These are phyloP conservation scores for Mucor ambiguus DNA, from an alignment of 371 early-diverging fungal genomes.

Conservation along the genomic window DNA sequence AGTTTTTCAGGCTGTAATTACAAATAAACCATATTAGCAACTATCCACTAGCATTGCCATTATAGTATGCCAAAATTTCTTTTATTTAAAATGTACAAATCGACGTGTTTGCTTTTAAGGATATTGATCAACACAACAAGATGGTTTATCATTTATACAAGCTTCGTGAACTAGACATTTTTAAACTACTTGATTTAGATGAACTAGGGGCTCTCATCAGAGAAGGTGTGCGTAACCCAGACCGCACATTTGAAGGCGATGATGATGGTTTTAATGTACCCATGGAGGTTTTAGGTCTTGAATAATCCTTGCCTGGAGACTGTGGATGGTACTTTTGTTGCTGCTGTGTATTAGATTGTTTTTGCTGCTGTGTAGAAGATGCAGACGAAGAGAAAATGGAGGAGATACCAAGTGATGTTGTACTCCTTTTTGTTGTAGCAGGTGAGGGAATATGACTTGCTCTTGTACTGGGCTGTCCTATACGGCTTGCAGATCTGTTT, in stretches of 20 bases:
- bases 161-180: not conserved
- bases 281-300: conserved; percentile 11
- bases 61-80: not conserved
- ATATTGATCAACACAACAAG: not conserved
- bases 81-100: not conserved
- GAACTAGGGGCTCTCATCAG: not conserved
- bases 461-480: conserved; percentile 13
- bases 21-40: too few relatives aligned
- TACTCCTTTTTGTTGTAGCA: conserved; percentile 15
- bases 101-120: not conserved
- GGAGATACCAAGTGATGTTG: conserved; percentile 18
- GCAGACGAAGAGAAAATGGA: conserved; percentile 16
- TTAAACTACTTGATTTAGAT: conserved; percentile 6
- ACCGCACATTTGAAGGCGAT: conserved; percentile 2
- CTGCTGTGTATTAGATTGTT: not conserved
- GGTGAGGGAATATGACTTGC: conserved; percentile 30
- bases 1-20: too few relatives aligned
- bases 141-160: not conserved
- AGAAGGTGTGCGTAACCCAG: not conserved
- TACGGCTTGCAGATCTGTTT: conserved; percentile 6
- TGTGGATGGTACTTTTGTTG: not conserved
- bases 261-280: not conserved
- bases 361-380: not conserved
- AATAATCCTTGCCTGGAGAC: not conserved
- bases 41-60: too few relatives aligned